A percentile compares a stretch with the other conserved stretches of the same genome.
Conservation (phyloP, 2,329 filamentous ascomycete species). For the Colletotrichum tropicale region DNA sequence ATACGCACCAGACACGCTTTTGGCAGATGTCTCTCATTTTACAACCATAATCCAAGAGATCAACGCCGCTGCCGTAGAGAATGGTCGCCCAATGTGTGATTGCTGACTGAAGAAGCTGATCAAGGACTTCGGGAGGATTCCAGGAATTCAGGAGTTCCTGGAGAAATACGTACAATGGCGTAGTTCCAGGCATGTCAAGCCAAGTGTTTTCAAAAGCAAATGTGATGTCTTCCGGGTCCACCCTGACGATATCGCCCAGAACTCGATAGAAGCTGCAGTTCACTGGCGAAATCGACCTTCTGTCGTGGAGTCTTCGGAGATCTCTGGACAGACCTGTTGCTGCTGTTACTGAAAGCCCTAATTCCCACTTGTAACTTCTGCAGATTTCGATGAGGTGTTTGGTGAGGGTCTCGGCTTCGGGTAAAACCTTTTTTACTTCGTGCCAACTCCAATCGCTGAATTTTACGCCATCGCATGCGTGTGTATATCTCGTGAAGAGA, state of each 20-base stretch:
- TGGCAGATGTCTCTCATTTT: accelerated
- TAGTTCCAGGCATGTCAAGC: accelerated
- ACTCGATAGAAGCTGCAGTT: background rate
- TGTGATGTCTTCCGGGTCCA: accelerated
- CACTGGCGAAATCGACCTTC: accelerated
- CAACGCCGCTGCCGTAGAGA: background rate
- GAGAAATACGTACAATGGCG: accelerated
- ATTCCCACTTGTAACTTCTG: background rate
- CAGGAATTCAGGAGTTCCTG: accelerated
- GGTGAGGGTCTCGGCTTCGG: background rate
- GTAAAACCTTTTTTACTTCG: background rate
- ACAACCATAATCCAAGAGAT: background rate
- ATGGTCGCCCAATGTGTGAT: background rate
- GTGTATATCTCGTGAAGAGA: accelerated
- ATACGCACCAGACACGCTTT: accelerated
- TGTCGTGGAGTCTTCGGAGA: accelerated
- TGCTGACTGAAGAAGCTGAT: background rate
- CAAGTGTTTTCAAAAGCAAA: accelerated
- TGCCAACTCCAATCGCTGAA: background rate
- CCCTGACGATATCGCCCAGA: accelerated
- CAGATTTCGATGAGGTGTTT: accelerated
- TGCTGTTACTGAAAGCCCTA: background rate
- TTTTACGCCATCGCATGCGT: accelerated
- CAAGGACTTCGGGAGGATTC: background rate
- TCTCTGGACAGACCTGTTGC: accelerated